Evolutionary conservation across 1,139 yeast species (phyloP), one percentile per base, ranked within the genome.

Genomic region (Blastobotrys proliferans): DNA sequence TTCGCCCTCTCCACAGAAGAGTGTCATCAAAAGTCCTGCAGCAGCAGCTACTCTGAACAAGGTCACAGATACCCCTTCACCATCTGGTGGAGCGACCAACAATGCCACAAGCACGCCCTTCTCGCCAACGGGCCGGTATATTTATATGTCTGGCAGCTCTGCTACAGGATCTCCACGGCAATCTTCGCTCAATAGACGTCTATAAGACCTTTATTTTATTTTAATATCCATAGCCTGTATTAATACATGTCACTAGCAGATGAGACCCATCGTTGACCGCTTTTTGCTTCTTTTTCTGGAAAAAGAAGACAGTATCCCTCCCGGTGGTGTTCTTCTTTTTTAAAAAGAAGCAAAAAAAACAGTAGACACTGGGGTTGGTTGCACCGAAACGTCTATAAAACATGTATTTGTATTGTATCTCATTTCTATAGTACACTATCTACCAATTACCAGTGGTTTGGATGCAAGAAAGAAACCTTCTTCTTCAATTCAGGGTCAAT

Each of bases 391-490:
- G n/a, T n/a, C n/a, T n/a, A n/a, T n/a, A n/a, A n/a, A 26, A 8
- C 29, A 4, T n/a, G 4, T 26, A 24, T 26, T 16, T 26, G 13
- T 26, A 26, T 8, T 11, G 10, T 24, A 8, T n/a, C n/a, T n/a
- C n/a, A n/a, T n/a, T n/a, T n/a, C n/a, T n/a, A n/a, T 30, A 18
- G 10, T 10, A 31, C 11, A 28, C 4, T n/a, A 8, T 16, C 11
- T n/a, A 29, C 13, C 10, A 29, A 35, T 37, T 41, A 51, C 94
- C 94, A 90, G 71, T 90, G 85, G 29, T 90, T 94, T n/a, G 97
- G 97, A 72, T 84, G 87, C 56, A 92, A 71, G 64, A 66, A 92
- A 64, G 83, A 87, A 77, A 92, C 78, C 67, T 85, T 85, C 58
- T 80, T 79, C 57, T 83, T 72, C 49, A 87, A 70, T 50, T 81